These are phyloP conservation scores for Echites panduratus DNA, from an alignment of 257 asterid species.

Conservation along the genomic window DNA sequence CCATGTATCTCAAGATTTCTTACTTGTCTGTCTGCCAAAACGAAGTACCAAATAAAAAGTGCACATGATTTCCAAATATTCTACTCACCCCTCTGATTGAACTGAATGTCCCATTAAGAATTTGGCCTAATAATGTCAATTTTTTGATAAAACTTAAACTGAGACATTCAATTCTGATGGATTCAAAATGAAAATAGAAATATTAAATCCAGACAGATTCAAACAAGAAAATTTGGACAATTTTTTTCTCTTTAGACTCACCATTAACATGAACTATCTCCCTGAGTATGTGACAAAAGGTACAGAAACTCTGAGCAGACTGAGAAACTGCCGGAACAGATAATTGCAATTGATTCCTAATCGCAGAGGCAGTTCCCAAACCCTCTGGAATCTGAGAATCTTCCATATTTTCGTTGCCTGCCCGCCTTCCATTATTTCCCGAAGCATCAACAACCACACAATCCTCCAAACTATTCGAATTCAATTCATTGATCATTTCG, in stretches of 20 bases:
- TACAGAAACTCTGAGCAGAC: conserved; percentile 46
- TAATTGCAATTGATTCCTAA: conserved; percentile 25
- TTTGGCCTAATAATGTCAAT: too few species aligned
- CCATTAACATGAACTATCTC: conserved; percentile 56
- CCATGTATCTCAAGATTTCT: conserved; percentile 65
- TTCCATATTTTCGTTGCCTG: not conserved
- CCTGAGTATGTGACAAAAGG: conserved; percentile 51
- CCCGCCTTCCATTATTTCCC: not conserved
- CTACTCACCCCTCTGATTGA: not conserved
- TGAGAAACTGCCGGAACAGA: conserved; percentile 38
- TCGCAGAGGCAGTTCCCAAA: conserved; percentile 12
- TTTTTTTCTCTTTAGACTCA: conserved; percentile 3
- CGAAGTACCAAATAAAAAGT: not conserved
- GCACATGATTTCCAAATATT: not conserved
- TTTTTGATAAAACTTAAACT: too few species aligned
- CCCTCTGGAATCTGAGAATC: not conserved
- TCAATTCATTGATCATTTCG: not conserved
- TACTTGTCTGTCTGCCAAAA: conserved; percentile 29
- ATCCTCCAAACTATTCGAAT: not conserved
- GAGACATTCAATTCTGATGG: too few species aligned
- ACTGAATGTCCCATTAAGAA: too few species aligned
- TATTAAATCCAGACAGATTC: too few species aligned
- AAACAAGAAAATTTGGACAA: not conserved
- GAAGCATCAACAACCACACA: not conserved
- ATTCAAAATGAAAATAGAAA: too few species aligned